phyloP scores from a whole-genome alignment of 352 stramenopile genomes.

The Elongisporangium undulatum region DNA sequence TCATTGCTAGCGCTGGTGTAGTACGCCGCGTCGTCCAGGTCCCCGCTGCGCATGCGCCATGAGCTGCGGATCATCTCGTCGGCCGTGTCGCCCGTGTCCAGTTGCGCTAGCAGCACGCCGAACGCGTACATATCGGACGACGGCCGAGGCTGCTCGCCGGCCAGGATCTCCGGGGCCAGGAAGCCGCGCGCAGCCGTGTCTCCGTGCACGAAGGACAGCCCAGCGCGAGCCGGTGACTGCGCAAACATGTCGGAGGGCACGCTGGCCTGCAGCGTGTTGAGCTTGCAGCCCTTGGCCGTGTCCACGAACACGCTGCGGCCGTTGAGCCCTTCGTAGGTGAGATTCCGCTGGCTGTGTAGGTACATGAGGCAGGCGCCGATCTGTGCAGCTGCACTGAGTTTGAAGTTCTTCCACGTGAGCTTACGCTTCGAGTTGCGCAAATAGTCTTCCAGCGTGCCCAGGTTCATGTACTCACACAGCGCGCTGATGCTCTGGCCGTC shows the following conservation, averaged over 20 bases:
- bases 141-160: conserved; percentile 30
- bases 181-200: conserved; percentile 33
- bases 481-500: conserved; percentile 52
- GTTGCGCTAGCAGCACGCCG: conserved; percentile 52
- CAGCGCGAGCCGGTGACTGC: conserved; percentile 18
- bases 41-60: conserved; percentile 41
- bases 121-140: conserved; percentile 76
- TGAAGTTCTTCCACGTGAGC: conserved; percentile 74
- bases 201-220: conserved; percentile 18
- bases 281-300: conserved; percentile 66
- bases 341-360: conserved; percentile 62
- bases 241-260: conserved; percentile 28
- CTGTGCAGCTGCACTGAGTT: conserved; percentile 65
- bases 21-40: conserved; percentile 17
- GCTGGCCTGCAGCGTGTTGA: conserved; percentile 71
- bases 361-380: conserved; percentile 72
- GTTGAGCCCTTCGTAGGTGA: conserved; percentile 70
- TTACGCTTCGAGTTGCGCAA: conserved; percentile 24
- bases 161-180: conserved; percentile 55
- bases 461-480: conserved; percentile 70
- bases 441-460: conserved; percentile 61
- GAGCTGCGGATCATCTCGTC: conserved; percentile 65
- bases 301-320: conserved; percentile 71
- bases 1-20: neutral
- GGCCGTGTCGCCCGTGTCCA: conserved; percentile 52